A percentile compares a stretch with the other conserved stretches of the same genome.
phyloP scores from a whole-genome alignment of 148 eudicot genomes.

The Fallopia convolvulus region DNA sequence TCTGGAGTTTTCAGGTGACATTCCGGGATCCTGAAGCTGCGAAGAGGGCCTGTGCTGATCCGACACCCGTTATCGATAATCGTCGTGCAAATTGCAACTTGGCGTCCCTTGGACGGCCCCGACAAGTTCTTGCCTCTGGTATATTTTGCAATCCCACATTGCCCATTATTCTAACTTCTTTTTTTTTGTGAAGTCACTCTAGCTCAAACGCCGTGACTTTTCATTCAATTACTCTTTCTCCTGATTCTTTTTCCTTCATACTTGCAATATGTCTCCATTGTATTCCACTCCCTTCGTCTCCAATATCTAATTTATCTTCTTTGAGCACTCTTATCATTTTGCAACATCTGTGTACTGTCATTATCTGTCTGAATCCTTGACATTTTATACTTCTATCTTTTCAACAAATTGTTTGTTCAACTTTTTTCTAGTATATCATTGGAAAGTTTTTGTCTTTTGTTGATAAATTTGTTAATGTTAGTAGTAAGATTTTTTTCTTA shows the following conservation, averaged over 20 bases:
- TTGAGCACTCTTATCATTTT: background rate
- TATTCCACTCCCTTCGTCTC: background rate
- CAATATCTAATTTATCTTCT: background rate
- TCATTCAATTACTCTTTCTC: background rate
- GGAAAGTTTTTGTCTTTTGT: background rate
- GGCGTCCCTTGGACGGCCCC: conserved; percentile 91
- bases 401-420: background rate
- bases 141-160: conserved; percentile 8
- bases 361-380: background rate
- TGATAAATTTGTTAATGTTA: background rate
- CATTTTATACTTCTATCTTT: background rate
- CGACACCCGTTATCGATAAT: conserved; percentile 83
- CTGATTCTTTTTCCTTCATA: background rate
- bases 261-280: background rate
- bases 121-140: conserved; percentile 54
- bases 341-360: background rate
- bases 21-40: conserved; percentile 93
- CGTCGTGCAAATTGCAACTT: conserved; percentile 93
- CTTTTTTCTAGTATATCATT: background rate
- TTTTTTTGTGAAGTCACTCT: background rate
- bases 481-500: background rate
- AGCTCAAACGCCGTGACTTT: background rate
- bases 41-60: conserved; percentile 89
- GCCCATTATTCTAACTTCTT: no score
- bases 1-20: conserved; percentile 90